phyloP scores from a whole-genome alignment of 1,284 basidiomycete species.

The Puccinia hordei region DNA sequence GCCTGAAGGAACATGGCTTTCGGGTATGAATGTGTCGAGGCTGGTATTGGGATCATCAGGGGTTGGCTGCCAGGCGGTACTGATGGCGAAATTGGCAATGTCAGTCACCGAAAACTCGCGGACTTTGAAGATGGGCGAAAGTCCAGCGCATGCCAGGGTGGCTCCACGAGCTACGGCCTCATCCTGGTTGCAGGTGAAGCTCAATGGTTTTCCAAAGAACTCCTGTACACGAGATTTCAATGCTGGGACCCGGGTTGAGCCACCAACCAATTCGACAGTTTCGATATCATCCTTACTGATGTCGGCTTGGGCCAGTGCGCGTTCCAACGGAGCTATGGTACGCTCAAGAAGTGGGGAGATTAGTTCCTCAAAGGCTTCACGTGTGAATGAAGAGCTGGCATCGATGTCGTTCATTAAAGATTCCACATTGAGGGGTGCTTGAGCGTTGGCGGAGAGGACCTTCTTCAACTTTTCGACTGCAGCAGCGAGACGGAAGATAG shows the following conservation, averaged over 20 bases:
- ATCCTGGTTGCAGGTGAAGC: conserved; percentile 89
- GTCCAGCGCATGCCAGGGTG: conserved; percentile 89
- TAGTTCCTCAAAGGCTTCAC: conserved; percentile 68
- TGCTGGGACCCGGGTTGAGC: conserved; percentile 70
- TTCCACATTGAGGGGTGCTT: conserved; percentile 84
- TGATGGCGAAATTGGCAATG: conserved; percentile 80
- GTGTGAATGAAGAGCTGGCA: conserved; percentile 66
- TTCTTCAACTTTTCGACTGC: conserved; percentile 77
- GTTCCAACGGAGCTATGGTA: conserved; percentile 65
- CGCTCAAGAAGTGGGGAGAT: conserved; percentile 66
- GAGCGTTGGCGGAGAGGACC: conserved; percentile 76
- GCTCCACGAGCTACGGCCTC: conserved; percentile 90
- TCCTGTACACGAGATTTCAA: conserved; percentile 69
- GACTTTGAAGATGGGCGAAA: conserved; percentile 92
- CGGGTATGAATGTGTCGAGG: conserved; percentile 78
- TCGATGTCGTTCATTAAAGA: conserved; percentile 88
- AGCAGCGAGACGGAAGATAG: conserved; percentile 79
- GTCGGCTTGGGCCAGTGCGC: conserved; percentile 67
- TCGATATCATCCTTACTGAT: conserved; percentile 68
- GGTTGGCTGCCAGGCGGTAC: conserved; percentile 77
- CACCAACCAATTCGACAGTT: conserved; percentile 71
- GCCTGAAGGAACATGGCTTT: conserved; percentile 82
- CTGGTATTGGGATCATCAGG: conserved; percentile 75
- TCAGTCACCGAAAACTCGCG: conserved; percentile 86
- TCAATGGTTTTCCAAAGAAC: conserved; percentile 73